A percentile compares a stretch with the other conserved stretches of the same genome.
phyloP scores from a whole-genome alignment of 345 rosid genomes.

The Eucalyptus caleyi region DNA sequence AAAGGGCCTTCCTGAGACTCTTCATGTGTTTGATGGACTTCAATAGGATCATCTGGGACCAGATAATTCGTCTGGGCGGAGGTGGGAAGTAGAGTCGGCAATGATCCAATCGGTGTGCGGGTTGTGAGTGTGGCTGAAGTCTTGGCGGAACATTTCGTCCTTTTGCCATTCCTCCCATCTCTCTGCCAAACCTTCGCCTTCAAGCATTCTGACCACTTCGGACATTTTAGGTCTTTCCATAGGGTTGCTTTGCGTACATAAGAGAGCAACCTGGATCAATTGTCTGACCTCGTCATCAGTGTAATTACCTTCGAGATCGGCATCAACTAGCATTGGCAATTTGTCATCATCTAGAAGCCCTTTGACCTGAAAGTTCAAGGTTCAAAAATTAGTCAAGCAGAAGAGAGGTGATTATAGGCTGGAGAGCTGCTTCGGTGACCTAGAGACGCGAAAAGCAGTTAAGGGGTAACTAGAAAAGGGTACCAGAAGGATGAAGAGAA shows the following conservation, averaged over 20 bases:
- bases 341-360: conserved; percentile 77
- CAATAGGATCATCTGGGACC: conserved; percentile 63
- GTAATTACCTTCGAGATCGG: conserved; percentile 51
- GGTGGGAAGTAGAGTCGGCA: conserved; percentile 41
- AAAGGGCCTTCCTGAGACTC: background rate
- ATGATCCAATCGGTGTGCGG: conserved; percentile 40
- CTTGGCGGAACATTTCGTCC: conserved; percentile 59
- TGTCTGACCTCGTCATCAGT: conserved; percentile 58
- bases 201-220: conserved; percentile 90
- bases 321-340: conserved; percentile 63
- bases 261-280: conserved; percentile 75
- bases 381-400: background rate
- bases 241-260: conserved; percentile 71
- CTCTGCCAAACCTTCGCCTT: conserved; percentile 85
- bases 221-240: conserved; percentile 90
- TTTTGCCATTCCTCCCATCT: conserved; percentile 98
- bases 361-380: conserved; percentile 48
- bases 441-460: background rate
- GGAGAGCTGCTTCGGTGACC: background rate
- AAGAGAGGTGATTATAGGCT: background rate
- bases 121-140: conserved; percentile 20
- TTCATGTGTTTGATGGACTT: background rate
- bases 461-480: background rate
- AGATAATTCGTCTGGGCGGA: conserved; percentile 57
- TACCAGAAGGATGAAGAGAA: background rate